Percentiles rank a stretch among this genome's conserved stretches.
Evolutionary conservation across 1,284 basidiomycete genomes (phyloP).

Genomic region (Ustilago hordei): DNA sequence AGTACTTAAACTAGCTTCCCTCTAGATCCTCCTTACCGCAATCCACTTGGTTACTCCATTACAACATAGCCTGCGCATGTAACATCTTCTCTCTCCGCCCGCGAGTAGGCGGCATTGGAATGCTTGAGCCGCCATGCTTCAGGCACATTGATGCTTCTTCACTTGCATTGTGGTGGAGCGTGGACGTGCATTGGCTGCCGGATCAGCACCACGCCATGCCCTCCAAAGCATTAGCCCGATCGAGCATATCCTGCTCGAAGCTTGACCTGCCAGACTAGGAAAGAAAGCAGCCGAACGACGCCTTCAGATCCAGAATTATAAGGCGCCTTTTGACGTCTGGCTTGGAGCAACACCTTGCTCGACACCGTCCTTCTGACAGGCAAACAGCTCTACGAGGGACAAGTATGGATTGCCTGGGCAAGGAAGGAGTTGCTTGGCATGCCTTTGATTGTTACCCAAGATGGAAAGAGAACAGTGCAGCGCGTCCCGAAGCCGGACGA

Average conservation of each 20-base stretch:
- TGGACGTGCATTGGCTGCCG: not conserved
- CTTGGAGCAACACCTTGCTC: not conserved
- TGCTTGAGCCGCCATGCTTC: not conserved
- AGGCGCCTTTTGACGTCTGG: constrained; percentile 3
- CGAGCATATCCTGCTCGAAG: not conserved
- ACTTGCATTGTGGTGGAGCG: not conserved
- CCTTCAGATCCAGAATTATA: constrained; percentile 11
- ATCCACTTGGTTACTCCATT: too few species aligned
- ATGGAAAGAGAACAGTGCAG: not conserved
- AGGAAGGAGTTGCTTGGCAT: not conserved
- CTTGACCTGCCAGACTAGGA: not conserved
- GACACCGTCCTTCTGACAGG: not conserved
- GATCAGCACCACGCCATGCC: not conserved
- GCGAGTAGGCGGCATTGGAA: not conserved
- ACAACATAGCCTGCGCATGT: too few species aligned
- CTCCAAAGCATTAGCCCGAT: not conserved
- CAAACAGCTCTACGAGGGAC: not conserved
- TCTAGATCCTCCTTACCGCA: too few species aligned
- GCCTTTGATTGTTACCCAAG: not conserved
- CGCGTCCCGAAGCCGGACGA: constrained; percentile 2
- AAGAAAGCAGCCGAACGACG: not conserved
- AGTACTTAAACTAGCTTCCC: too few species aligned
- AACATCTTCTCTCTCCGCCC: too few species aligned
- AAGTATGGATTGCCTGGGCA: not conserved
- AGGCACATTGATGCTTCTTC: not conserved